A percentile compares a stretch with the other conserved stretches of the same genome.
phyloP scores from a whole-genome alignment of 2,329 filamentous ascomycete species.

The Pyricularia grisea region DNA sequence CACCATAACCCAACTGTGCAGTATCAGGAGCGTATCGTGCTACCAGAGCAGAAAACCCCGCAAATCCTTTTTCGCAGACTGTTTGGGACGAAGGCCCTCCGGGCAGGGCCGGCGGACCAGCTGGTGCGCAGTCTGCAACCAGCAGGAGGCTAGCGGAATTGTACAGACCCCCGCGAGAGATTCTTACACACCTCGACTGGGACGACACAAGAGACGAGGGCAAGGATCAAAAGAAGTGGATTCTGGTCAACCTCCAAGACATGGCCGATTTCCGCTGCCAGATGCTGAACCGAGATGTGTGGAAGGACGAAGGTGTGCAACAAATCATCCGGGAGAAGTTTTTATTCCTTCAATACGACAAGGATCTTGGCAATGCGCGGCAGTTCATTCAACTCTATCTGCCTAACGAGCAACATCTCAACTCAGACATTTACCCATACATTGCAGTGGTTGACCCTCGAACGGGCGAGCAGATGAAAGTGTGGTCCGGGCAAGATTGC shows the following conservation, averaged over 20 bases:
- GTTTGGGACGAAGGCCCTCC: conserved; percentile 24
- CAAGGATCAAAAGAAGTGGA: conserved; percentile 85
- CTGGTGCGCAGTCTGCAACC: conserved; percentile 40
- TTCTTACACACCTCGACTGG: conserved; percentile 75
- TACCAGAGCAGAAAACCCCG: conserved; percentile 7
- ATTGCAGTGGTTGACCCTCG: conserved; percentile 92
- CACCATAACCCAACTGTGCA: neutral
- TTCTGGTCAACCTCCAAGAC: conserved; percentile 92
- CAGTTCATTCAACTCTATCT: conserved; percentile 93
- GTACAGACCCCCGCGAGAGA: conserved; percentile 83
- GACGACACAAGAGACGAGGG: conserved; percentile 77
- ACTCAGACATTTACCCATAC: conserved; percentile 86
- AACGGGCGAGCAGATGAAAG: conserved; percentile 94
- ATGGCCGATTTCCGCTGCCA: conserved; percentile 92
- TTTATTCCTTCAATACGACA: conserved; percentile 89
- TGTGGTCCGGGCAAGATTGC: conserved; percentile 81
- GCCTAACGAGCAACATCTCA: conserved; percentile 56
- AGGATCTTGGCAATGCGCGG: conserved; percentile 67
- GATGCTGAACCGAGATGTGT: conserved; percentile 85
- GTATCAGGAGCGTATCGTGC: conserved; percentile 2
- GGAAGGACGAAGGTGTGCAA: conserved; percentile 76
- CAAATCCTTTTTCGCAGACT: conserved; percentile 29
- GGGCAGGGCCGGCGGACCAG: neutral
- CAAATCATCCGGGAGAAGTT: conserved; percentile 87
- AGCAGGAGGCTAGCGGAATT: conserved; percentile 80